These are phyloP conservation scores for Talaromyces stipitatus DNA, from an alignment of 495 filamentous ascomycete species.

Conservation along the genomic window DNA sequence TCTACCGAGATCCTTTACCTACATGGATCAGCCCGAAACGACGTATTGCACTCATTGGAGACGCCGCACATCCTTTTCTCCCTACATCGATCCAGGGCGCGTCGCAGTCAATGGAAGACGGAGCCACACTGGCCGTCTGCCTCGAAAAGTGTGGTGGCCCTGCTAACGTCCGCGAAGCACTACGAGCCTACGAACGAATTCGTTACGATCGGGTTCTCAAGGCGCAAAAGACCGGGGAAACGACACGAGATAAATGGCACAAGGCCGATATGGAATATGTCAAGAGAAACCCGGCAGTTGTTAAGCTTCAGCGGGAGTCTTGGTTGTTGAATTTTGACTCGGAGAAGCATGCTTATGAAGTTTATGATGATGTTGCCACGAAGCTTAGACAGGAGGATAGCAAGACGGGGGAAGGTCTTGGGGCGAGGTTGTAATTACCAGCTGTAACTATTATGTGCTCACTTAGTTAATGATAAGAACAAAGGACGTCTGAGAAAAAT, in stretches of 20 bases:
- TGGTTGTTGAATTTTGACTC: constrained; percentile 58
- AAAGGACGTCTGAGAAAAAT: too few species aligned
- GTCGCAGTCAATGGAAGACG: constrained; percentile 64
- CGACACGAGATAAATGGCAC: constrained; percentile 48
- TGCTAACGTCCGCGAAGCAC: constrained; percentile 14
- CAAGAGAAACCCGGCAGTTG: constrained; percentile 51
- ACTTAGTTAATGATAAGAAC: too few species aligned
- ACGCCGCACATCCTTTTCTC: constrained; percentile 63
- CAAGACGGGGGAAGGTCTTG: neutral
- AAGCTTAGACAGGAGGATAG: neutral
- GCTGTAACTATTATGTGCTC: neutral
- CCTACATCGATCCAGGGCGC: constrained; percentile 62
- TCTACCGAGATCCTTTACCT: constrained; percentile 55
- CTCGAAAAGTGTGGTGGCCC: constrained; percentile 24
- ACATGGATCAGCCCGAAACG: constrained; percentile 52
- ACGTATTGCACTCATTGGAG: constrained; percentile 53
- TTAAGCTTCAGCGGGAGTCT: constrained; percentile 41
- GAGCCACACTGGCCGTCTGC: constrained; percentile 52
- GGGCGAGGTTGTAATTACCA: neutral
- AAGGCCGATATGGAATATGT: constrained; percentile 51
- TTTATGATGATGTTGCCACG: constrained; percentile 28
- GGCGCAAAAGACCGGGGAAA: constrained; percentile 49
- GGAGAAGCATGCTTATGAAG: constrained; percentile 50
- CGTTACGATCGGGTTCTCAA: constrained; percentile 50
- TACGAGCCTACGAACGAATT: constrained; percentile 39